Evolutionary conservation across 345 rosid genomes (phyloP).

Genomic region (Rubroshorea leprosula): DNA sequence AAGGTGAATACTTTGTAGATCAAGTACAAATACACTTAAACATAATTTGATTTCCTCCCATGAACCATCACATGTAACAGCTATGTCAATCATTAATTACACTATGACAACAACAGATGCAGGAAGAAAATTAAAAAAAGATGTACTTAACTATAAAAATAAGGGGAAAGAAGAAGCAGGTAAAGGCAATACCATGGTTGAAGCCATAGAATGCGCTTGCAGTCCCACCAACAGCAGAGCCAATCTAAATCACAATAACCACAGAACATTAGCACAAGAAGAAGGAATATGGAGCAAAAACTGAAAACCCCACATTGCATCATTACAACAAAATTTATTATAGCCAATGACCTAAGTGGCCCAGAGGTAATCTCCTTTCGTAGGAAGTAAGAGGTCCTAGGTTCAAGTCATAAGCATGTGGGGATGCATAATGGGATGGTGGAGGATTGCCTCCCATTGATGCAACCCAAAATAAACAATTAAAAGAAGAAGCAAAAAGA

Average conservation of each 20-base stretch:
- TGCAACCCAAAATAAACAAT: too few species aligned
- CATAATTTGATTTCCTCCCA: not conserved
- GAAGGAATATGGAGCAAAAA: not conserved
- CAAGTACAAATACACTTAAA: not conserved
- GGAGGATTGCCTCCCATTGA: too few species aligned
- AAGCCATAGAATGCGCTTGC: slow-evolving; percentile 70
- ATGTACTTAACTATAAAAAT: not conserved
- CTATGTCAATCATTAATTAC: too few species aligned
- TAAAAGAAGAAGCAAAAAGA: too few species aligned
- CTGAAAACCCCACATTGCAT: not conserved
- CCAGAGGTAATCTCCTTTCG: too few species aligned
- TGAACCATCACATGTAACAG: too few species aligned
- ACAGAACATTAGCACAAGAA: not conserved
- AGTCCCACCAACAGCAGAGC: slow-evolving; percentile 88
- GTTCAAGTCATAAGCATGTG: too few species aligned
- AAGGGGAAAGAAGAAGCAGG: not conserved
- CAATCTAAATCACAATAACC: slow-evolving; percentile 49
- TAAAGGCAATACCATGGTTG: slow-evolving; percentile 46
- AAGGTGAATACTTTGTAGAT: not conserved
- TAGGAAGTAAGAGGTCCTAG: too few species aligned
- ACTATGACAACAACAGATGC: not conserved
- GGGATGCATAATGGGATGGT: too few species aligned
- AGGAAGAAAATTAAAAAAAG: not conserved
- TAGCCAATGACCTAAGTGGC: too few species aligned
- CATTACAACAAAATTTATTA: not conserved